A percentile compares a stretch with the other conserved stretches of the same genome.
These are phyloP conservation scores for Asterophora parasitica DNA, from an alignment of 768 basidiomycete species.

Conservation along the genomic window DNA sequence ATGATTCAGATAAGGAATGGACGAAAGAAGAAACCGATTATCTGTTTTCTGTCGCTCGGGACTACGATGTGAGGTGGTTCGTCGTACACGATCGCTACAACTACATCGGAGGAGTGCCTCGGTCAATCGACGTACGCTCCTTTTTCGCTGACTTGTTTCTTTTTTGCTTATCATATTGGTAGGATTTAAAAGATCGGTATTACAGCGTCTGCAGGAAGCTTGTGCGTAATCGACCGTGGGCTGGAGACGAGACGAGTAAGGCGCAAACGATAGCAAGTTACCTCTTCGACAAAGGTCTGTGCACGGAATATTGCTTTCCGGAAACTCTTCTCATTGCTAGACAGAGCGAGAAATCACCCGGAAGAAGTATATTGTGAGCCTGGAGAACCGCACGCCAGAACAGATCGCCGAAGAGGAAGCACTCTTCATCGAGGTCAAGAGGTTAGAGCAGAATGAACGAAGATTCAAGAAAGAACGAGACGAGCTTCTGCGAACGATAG, in stretches of 20 bases:
- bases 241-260: conserved; percentile 74
- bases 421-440: conserved; percentile 87
- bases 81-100: conserved; percentile 89
- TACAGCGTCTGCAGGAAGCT: conserved; percentile 88
- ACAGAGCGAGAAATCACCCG: conserved; percentile 83
- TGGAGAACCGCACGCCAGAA: conserved; percentile 84
- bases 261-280: conserved; percentile 64
- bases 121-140: conserved; percentile 65
- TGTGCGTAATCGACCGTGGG: conserved; percentile 78
- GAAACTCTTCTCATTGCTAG: neutral
- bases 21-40: conserved; percentile 92
- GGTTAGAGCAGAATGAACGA: conserved; percentile 90
- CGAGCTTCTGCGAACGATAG: conserved; percentile 75
- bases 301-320: neutral
- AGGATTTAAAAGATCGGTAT: conserved; percentile 95
- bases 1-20: conserved; percentile 72
- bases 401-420: conserved; percentile 96
- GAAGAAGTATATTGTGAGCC: conserved; percentile 79
- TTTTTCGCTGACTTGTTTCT: neutral
- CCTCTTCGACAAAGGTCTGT: conserved; percentile 82
- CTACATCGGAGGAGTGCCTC: conserved; percentile 46
- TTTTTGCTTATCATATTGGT: conserved; percentile 6
- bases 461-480: conserved; percentile 86
- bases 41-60: conserved; percentile 71
- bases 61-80: conserved; percentile 88